These are phyloP conservation scores for Aureobasidium subglaciale DNA, from an alignment of 2,329 filamentous ascomycete species.

Conservation along the genomic window DNA sequence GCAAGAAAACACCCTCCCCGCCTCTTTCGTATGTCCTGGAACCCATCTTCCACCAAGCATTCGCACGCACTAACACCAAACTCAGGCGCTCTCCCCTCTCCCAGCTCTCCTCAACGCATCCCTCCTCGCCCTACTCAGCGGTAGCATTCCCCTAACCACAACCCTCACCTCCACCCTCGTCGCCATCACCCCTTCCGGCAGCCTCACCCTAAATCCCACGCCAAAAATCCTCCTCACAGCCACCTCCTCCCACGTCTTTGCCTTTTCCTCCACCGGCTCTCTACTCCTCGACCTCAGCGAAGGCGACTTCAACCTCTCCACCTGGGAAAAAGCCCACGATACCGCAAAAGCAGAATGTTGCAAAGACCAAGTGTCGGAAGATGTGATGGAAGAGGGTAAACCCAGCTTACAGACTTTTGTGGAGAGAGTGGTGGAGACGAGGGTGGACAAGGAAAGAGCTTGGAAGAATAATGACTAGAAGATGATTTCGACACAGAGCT, in stretches of 20 bases:
- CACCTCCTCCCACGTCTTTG: slow-evolving; percentile 72
- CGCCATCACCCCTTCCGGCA: slow-evolving; percentile 27
- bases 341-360: slow-evolving; percentile 61
- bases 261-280: slow-evolving; percentile 67
- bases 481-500: background rate
- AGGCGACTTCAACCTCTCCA: slow-evolving; percentile 65
- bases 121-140: slow-evolving; percentile 70
- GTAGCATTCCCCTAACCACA: slow-evolving; percentile 70
- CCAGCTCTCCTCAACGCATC: slow-evolving; percentile 77
- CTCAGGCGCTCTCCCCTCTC: slow-evolving; percentile 68
- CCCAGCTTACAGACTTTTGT: slow-evolving; percentile 4
- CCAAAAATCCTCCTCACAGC: slow-evolving; percentile 55
- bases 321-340: slow-evolving; percentile 67
- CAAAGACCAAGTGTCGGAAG: slow-evolving; percentile 32
- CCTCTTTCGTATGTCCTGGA: slow-evolving; percentile 48
- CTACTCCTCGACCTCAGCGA: slow-evolving; percentile 75
- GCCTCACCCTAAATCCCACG: slow-evolving; percentile 46
- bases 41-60: slow-evolving; percentile 9
- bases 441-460: slow-evolving; percentile 11
- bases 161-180: slow-evolving; percentile 56
- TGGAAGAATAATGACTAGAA: slow-evolving; percentile 16
- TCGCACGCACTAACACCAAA: slow-evolving; percentile 13
- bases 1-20: slow-evolving; percentile 53
- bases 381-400: slow-evolving; percentile 29
- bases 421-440: slow-evolving; percentile 15